Evolutionary conservation across 1,139 yeast species (phyloP), one percentile per base, ranked within the genome.

Genomic region (Zygoascus sp.): DNA sequence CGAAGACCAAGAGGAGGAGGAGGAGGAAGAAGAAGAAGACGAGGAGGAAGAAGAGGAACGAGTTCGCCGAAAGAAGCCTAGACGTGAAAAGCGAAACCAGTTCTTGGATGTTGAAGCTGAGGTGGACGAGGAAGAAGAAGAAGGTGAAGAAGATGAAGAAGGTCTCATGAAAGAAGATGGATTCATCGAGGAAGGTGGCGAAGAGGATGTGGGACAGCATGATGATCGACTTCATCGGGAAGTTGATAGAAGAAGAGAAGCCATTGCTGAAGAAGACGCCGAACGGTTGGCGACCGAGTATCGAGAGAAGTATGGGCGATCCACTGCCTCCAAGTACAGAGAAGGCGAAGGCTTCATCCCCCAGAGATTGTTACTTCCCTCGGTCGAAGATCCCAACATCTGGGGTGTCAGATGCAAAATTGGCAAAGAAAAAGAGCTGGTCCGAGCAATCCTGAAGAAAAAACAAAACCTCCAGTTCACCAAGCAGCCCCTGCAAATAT

Each of bases 51-150:
- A 57, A 7, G 64, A 55, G 41, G 63, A 58, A 15, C 54, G 44
- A 25, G 71, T 48, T 25, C 5, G 92, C 75, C 2, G 95, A 75
- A 30, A 88, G 71, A 13, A 86, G 76, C 4, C 82, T 70, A 74
- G 65, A 78, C 79, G 65, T 74, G 83, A 68, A 76, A 81, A 65
- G 74, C 81, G 89, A 59, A 92, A 92, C 66, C 92, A 86, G 73
- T 92, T 92, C 67, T 77, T 92, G 68, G 99, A 92, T 84, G 95
- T 92, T 48, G 98, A 92, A 73, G 99, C 99, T 50, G 98, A 92
- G 65, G 99, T 92, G 50, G 96, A 94, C 65, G 97, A 92, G 52
- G 98, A 92, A 57, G 98, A 92, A 50, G 98, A 92, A 56, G 98
- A 92, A 36, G 90, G 83, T 35, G 83, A 88, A 43, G 97, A 90